Conservation (phyloP, 345 rosid species). For the Lumnitzera racemosa region DNA sequence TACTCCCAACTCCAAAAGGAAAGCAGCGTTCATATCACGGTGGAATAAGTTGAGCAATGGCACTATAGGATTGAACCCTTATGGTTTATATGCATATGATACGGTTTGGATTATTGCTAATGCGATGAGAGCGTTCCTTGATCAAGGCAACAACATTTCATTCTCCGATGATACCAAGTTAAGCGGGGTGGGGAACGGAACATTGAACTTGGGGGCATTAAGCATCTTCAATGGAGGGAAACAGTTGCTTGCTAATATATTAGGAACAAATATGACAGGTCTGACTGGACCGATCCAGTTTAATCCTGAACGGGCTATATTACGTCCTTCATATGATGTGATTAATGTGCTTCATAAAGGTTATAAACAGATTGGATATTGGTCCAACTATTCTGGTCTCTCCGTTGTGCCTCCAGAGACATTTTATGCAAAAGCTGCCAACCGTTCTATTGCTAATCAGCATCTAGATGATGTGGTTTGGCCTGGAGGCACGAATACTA, state of each 20-base stretch:
- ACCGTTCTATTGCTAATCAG: constrained; percentile 71
- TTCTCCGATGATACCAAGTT: constrained; percentile 60
- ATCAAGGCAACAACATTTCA: constrained; percentile 57
- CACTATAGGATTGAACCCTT: constrained; percentile 62
- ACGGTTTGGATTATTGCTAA: constrained; percentile 85
- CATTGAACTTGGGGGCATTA: constrained; percentile 60
- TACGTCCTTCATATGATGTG: constrained; percentile 64
- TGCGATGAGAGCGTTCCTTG: constrained; percentile 58
- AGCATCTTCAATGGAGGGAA: constrained; percentile 70
- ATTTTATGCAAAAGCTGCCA: constrained; percentile 47
- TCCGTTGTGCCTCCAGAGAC: constrained; percentile 71
- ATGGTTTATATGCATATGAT: constrained; percentile 79
- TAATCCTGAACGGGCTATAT: constrained; percentile 44
- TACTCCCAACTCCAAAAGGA: constrained; percentile 54
- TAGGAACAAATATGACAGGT: constrained; percentile 65
- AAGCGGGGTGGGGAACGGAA: constrained; percentile 33
- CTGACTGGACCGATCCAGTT: constrained; percentile 61
- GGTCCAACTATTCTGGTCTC: constrained; percentile 88
- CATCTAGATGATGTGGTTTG: constrained; percentile 53
- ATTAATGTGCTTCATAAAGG: constrained; percentile 45
- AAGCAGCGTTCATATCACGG: constrained; percentile 43
- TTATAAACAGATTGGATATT: constrained; percentile 56
- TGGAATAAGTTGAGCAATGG: constrained; percentile 73
- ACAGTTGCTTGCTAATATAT: constrained; percentile 40
- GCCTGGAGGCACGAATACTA: constrained; percentile 65